A percentile compares a stretch with the other conserved stretches of the same genome.
Conservation (phyloP, 495 filamentous ascomycete species). For the Penicillium bovifimosum region DNA sequence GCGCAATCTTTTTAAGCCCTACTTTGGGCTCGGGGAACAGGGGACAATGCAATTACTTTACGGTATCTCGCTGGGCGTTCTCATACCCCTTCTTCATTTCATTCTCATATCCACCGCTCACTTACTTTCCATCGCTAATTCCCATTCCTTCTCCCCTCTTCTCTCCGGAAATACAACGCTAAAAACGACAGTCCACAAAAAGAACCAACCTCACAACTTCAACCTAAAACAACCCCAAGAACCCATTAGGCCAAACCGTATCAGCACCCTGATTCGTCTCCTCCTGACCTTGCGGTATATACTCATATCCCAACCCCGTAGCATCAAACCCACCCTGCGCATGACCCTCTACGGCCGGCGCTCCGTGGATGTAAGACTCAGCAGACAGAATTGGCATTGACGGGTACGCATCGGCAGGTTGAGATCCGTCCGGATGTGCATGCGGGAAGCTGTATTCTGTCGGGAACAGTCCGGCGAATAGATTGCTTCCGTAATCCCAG, state of each 20-base stretch:
- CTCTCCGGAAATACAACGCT: not conserved
- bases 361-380: constrained; percentile 18
- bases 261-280: constrained; percentile 3
- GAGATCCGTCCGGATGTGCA: not conserved
- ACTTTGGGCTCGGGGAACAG: not conserved
- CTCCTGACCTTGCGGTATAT: not conserved
- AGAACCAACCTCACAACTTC: not conserved
- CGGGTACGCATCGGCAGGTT: not conserved
- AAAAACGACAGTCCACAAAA: not conserved
- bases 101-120: constrained; percentile 1
- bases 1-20: not conserved
- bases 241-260: constrained; percentile 14
- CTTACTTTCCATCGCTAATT: not conserved
- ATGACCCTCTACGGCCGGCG: not conserved
- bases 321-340: not conserved
- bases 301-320: constrained; percentile 3
- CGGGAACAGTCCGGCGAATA: constrained; percentile 29
- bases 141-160: not conserved
- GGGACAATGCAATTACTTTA: not conserved
- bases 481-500: constrained; percentile 32
- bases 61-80: constrained; percentile 1
- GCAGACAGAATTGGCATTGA: constrained; percentile 16
- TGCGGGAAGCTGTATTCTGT: constrained; percentile 5
- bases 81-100: not conserved
- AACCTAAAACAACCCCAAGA: constrained; percentile 17